Base-by-base conservation (phyloP, 164 flowering plant genomes). In the Tetracentron sinense region DNA sequence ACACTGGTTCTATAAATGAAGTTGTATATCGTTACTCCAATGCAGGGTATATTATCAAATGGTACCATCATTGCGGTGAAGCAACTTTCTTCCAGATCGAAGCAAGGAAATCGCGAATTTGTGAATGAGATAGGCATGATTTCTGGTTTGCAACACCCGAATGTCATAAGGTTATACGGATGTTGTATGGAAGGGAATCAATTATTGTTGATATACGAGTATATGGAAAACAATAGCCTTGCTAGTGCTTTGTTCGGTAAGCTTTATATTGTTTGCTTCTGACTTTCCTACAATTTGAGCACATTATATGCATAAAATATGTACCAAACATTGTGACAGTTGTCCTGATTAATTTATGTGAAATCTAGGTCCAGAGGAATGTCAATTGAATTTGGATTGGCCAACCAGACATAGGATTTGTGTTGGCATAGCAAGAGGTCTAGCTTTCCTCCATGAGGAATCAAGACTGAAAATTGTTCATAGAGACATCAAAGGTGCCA, bases 51-150 rank as follows among this genome's bases (percentile, higher is more conserved):
- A 51, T 58, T 68, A 28, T 28, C 54, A 10, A 72, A 72, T 49
- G 72, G 76, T 1, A 63, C 62, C 16, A 54, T 68, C 52, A 64
- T 72, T 26, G 76, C 76, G 0, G 72, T 72, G 47, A 72, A 72
- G 62, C 72, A 68, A 48, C 76, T 72, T 20, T 67, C 71, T 31
- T 57, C 75, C 2, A 51, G 26, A 42, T 62, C 75, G 51, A 51
- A 22, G n/a, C 75, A 72, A 53, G 71, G 71, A 47, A 72, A 58
- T 54, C 61, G 67, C 44, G 71, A 72, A 52, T 72, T 72, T 35
- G 26, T 72, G 61, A 72, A 67, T 55, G 75, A 71, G 42, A 49
- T 71, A 16, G 74, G 74, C 48, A 49, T 66, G 58, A 71, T 71
- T 50, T 62, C 75, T 19, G 58, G 50, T 31, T 35, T 72, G 49